Evolutionary conservation across 2,329 filamentous ascomycete genomes (phyloP).

Genomic region (Diaporthe sp.): DNA sequence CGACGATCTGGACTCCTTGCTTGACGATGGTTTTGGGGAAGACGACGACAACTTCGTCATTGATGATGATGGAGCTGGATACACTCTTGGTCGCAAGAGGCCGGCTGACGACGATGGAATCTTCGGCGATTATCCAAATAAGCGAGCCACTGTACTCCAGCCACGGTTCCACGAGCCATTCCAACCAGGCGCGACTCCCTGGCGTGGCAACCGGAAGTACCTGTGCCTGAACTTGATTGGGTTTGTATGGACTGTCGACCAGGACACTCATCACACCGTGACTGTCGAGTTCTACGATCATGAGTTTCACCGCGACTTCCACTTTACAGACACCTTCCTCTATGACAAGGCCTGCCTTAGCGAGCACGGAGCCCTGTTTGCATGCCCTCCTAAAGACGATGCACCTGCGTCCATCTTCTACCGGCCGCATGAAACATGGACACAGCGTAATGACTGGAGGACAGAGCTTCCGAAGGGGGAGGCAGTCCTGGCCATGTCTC

Average conservation of each 20-base stretch:
- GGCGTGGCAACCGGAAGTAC: constrained; percentile 94
- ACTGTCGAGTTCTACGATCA: constrained; percentile 98
- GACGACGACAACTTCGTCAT: constrained; percentile 85
- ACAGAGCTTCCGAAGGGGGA: constrained; percentile 90
- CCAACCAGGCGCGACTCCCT: constrained; percentile 94
- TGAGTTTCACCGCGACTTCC: constrained; percentile 91
- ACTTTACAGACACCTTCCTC: constrained; percentile 95
- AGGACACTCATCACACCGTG: constrained; percentile 92
- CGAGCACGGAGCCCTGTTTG: constrained; percentile 86
- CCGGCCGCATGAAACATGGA: constrained; percentile 97
- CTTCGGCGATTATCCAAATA: constrained; percentile 54
- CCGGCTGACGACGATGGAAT: constrained; percentile 64
- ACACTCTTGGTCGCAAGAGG: constrained; percentile 71
- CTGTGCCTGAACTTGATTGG: constrained; percentile 93
- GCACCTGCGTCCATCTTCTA: constrained; percentile 89
- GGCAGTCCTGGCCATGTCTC: constrained; percentile 84
- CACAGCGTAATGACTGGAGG: constrained; percentile 88
- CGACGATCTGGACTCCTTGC: constrained; percentile 85
- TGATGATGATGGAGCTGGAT: constrained; percentile 95
- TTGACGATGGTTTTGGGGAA: constrained; percentile 64
- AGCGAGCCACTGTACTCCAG: constrained; percentile 60
- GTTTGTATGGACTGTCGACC: constrained; percentile 96
- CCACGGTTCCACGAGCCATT: constrained; percentile 85
- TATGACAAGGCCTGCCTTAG: constrained; percentile 97
- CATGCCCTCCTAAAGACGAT: constrained; percentile 75